phyloP scores from a whole-genome alignment of 306 rosid genomes.

The Pyrus betulifolia region DNA sequence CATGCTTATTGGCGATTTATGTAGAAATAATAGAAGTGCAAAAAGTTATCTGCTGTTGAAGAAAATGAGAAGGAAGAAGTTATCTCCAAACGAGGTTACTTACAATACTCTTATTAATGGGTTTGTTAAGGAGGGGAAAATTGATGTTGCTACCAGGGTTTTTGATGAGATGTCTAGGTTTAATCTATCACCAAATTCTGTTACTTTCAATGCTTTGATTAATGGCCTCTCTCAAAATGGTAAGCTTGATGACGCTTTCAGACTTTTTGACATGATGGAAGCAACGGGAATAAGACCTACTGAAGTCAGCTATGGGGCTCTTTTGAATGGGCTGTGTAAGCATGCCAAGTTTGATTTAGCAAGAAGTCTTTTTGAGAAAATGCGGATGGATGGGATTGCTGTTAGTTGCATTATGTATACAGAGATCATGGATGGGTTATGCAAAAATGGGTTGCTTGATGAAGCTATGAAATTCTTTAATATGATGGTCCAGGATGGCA shows the following conservation, averaged over 20 bases:
- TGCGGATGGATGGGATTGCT: slow-evolving; percentile 36
- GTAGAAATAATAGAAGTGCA: slow-evolving; percentile 57
- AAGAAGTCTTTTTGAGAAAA: slow-evolving; percentile 42
- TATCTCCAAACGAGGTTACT: slow-evolving; percentile 51
- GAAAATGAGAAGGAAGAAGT: slow-evolving; percentile 61
- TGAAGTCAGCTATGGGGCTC: slow-evolving; percentile 50
- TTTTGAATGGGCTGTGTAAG: slow-evolving; percentile 56
- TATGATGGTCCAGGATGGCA: slow-evolving; percentile 38
- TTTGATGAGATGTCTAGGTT: slow-evolving; percentile 50
- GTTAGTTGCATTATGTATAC: slow-evolving; percentile 43
- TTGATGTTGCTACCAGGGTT: slow-evolving; percentile 52
- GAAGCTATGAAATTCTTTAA: slow-evolving; percentile 51
- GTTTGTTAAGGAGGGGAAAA: slow-evolving; percentile 72
- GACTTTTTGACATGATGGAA: slow-evolving; percentile 56
- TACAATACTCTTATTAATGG: slow-evolving; percentile 68
- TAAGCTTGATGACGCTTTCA: slow-evolving; percentile 43
- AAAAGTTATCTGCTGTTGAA: slow-evolving; percentile 60
- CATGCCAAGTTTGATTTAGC: slow-evolving; percentile 45
- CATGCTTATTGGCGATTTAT: slow-evolving; percentile 56
- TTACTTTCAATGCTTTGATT: slow-evolving; percentile 57
- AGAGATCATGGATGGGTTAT: slow-evolving; percentile 55
- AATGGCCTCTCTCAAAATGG: slow-evolving; percentile 43
- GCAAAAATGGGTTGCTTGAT: slow-evolving; percentile 53
- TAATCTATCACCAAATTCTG: slow-evolving; percentile 42
- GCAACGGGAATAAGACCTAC: slow-evolving; percentile 44